A percentile compares a stretch with the other conserved stretches of the same genome.
Conservation (phyloP, 371 early-diverging fungal genomes). For the Haplosporangium sp. region DNA sequence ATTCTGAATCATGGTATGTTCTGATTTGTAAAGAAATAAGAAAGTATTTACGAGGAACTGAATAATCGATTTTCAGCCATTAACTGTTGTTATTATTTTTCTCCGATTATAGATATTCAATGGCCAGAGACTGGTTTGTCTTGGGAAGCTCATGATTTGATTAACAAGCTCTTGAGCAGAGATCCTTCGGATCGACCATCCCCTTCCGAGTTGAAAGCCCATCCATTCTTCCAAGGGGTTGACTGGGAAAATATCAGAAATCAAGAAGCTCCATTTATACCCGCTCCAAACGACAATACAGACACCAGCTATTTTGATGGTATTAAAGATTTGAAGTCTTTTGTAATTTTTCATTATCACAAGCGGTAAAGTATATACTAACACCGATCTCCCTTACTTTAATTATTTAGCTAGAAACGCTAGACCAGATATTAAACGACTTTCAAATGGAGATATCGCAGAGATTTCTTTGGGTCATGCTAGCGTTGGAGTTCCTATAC, state of each 20-base stretch:
- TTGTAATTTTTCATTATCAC: neutral
- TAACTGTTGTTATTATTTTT: slow-evolving; percentile 38
- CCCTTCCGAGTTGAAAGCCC: slow-evolving; percentile 73
- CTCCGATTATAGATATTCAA: slow-evolving; percentile 55
- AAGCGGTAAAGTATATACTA: neutral
- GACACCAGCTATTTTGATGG: slow-evolving; percentile 90
- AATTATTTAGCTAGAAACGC: slow-evolving; percentile 38
- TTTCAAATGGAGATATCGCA: slow-evolving; percentile 45
- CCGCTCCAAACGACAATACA: slow-evolving; percentile 72
- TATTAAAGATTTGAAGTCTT: neutral
- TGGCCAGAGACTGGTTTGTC: slow-evolving; percentile 77
- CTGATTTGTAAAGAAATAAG: neutral
- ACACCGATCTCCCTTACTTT: neutral
- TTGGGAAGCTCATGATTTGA: slow-evolving; percentile 74
- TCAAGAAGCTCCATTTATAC: slow-evolving; percentile 82
- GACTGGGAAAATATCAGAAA: slow-evolving; percentile 78
- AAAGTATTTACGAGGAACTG: neutral
- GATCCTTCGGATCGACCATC: slow-evolving; percentile 74
- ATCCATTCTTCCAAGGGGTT: slow-evolving; percentile 80
- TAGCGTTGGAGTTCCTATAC: neutral
- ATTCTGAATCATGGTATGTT: slow-evolving; percentile 73
- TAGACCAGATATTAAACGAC: slow-evolving; percentile 45
- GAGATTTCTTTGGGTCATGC: slow-evolving; percentile 47
- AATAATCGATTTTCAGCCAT: neutral
- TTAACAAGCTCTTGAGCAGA: slow-evolving; percentile 76